Evolutionary conservation across 208 protist species (phyloP).

Genomic region (Leishmania tarentolae): DNA sequence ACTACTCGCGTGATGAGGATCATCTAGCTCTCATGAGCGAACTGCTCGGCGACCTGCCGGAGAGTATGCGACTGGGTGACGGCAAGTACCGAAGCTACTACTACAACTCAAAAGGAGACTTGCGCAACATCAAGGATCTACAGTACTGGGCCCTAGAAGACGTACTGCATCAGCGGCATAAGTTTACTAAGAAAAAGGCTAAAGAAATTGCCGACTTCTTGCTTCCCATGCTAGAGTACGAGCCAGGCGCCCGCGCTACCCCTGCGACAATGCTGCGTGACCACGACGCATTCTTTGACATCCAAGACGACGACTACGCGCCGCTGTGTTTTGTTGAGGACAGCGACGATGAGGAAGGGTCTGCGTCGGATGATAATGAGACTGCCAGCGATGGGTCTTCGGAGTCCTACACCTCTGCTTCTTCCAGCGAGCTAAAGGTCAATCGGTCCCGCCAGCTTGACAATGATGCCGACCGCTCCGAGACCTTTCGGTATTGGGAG

Average conservation of each 20-base stretch:
- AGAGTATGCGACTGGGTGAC: conserved; percentile 77
- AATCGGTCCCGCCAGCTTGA: conserved; percentile 29
- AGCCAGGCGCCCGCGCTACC: conserved; percentile 85
- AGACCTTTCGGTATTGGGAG: conserved; percentile 61
- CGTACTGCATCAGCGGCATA: conserved; percentile 94
- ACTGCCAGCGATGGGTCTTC: conserved; percentile 29
- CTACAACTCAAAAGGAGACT: conserved; percentile 83
- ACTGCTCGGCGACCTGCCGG: conserved; percentile 90
- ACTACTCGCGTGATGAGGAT: conserved; percentile 91
- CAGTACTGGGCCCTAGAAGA: conserved; percentile 84
- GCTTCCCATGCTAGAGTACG: conserved; percentile 94
- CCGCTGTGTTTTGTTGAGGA: conserved; percentile 72
- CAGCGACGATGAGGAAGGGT: conserved; percentile 21
- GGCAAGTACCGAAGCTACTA: conserved; percentile 80
- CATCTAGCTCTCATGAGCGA: conserved; percentile 96
- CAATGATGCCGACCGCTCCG: conserved; percentile 32
- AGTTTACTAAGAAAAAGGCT: conserved; percentile 89
- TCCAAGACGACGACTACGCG: conserved; percentile 85
- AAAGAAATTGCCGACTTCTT: conserved; percentile 94
- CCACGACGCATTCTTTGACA: conserved; percentile 83
- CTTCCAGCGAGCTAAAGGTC: conserved; percentile 5
- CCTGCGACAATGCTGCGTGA: conserved; percentile 83
- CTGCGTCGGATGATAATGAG: conserved; percentile 35
- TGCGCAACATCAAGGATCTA: conserved; percentile 83
- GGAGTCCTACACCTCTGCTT: conserved; percentile 27